Percentiles rank a stretch among this genome's conserved stretches.
Conservation (phyloP, 2,329 filamentous ascomycete genomes). For the Fusarium pininemorale region DNA sequence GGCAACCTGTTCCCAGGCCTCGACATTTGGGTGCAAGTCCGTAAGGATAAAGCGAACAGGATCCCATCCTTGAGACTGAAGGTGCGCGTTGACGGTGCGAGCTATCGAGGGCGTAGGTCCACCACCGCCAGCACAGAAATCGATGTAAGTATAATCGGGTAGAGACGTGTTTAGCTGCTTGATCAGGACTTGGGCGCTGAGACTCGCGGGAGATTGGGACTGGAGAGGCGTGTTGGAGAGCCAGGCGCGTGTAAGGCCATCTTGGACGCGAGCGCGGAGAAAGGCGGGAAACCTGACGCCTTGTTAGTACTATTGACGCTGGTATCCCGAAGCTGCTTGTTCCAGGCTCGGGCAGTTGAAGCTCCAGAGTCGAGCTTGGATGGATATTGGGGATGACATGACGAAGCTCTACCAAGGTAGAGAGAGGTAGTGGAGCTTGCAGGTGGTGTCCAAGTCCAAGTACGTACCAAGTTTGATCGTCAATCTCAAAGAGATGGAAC, state of each 20-base stretch:
- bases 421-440: neutral
- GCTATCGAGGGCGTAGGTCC: conserved; percentile 75
- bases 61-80: conserved; percentile 38
- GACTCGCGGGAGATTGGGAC: conserved; percentile 63
- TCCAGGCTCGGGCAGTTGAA: neutral
- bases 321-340: neutral
- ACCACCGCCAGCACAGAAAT: conserved; percentile 80
- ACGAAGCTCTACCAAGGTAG: neutral
- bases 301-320: neutral
- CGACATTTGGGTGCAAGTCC: conserved; percentile 71
- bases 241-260: conserved; percentile 72
- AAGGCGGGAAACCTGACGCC: conserved; percentile 69
- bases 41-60: conserved; percentile 70
- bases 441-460: neutral
- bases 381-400: neutral
- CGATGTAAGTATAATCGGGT: conserved; percentile 70
- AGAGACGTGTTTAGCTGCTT: conserved; percentile 58
- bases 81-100: conserved; percentile 62
- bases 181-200: conserved; percentile 67
- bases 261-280: conserved; percentile 71
- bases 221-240: conserved; percentile 68
- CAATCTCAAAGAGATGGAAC: conserved; percentile 73
- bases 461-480: conserved; percentile 71
- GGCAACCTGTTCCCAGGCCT: conserved; percentile 65
- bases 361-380: neutral